phyloP scores from a whole-genome alignment of 2,329 filamentous ascomycete species.

The Gaeumannomyces sp. region DNA sequence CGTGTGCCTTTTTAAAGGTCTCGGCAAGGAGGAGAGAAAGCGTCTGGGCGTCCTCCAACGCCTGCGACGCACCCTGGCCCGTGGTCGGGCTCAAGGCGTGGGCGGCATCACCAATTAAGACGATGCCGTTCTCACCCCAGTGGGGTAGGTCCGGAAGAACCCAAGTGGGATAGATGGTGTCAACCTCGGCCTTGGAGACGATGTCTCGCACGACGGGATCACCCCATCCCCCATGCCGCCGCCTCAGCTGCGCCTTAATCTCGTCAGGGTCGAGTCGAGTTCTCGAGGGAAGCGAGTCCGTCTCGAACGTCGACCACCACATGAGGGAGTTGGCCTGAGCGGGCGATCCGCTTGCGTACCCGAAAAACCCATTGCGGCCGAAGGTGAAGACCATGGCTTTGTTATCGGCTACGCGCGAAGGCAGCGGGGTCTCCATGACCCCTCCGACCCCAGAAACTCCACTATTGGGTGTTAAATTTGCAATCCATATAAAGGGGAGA shows the following conservation, averaged over 20 bases:
- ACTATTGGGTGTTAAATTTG: background rate
- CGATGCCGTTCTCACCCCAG: background rate
- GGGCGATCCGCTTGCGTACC: background rate
- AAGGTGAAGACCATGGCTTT: slow-evolving; percentile 5
- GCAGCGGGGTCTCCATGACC: background rate
- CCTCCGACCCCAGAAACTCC: slow-evolving; percentile 1
- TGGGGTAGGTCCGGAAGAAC: background rate
- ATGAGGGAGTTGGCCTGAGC: background rate
- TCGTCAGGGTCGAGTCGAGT: background rate
- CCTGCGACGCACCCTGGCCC: slow-evolving; percentile 3
- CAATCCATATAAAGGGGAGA: background rate
- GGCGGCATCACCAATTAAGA: slow-evolving; percentile 1
- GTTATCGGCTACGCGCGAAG: background rate
- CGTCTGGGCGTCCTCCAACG: background rate
- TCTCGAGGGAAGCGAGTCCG: background rate
- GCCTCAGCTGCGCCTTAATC: background rate
- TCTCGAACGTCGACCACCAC: slow-evolving; percentile 4
- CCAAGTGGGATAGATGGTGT: slow-evolving; percentile 4
- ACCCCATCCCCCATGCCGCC: background rate
- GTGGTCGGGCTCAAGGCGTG: slow-evolving; percentile 2
- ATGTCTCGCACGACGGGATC: slow-evolving; percentile 3
- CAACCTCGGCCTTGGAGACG: background rate
- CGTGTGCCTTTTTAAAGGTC: too few relatives aligned
- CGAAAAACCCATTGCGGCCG: slow-evolving; percentile 1
- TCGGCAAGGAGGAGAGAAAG: background rate